These are phyloP conservation scores for Limnanthes douglasii DNA, from an alignment of 345 rosid species.

Conservation along the genomic window DNA sequence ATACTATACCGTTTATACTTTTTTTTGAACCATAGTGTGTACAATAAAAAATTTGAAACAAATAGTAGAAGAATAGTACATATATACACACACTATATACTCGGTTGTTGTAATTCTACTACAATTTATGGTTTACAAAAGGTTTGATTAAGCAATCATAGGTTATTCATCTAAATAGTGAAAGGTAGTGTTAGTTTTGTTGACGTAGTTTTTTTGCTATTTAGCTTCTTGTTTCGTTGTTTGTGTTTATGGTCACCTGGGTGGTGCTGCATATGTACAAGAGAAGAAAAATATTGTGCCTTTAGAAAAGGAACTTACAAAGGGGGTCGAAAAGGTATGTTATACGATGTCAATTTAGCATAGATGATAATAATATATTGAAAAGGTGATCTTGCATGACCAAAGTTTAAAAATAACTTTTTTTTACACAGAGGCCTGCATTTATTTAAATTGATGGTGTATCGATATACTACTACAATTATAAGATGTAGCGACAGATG, in stretches of 20 bases:
- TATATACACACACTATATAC: too few species aligned
- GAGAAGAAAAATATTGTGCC: conserved; percentile 54
- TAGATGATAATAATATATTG: neutral
- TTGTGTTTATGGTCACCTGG: too few species aligned
- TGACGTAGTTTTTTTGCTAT: neutral
- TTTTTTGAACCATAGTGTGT: neutral
- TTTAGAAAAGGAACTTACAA: conserved; percentile 42
- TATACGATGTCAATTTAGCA: too few species aligned
- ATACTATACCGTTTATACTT: neutral
- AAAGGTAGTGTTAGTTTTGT: neutral
- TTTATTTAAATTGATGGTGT: too few species aligned
- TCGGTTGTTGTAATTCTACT: too few species aligned
- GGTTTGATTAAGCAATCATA: too few species aligned
- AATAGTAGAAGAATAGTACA: too few species aligned
- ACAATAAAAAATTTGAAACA: neutral
- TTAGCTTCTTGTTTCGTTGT: neutral
- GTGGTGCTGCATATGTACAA: conserved; percentile 11
- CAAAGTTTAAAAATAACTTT: too few species aligned
- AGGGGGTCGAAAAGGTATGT: conserved; percentile 73
- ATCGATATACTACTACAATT: neutral
- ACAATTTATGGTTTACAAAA: too few species aligned
- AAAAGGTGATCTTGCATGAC: neutral
- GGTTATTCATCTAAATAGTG: neutral
- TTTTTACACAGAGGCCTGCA: too few species aligned
- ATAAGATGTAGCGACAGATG: neutral